Conservation (phyloP, 768 basidiomycete species). For the Lactifluus echinatus region DNA sequence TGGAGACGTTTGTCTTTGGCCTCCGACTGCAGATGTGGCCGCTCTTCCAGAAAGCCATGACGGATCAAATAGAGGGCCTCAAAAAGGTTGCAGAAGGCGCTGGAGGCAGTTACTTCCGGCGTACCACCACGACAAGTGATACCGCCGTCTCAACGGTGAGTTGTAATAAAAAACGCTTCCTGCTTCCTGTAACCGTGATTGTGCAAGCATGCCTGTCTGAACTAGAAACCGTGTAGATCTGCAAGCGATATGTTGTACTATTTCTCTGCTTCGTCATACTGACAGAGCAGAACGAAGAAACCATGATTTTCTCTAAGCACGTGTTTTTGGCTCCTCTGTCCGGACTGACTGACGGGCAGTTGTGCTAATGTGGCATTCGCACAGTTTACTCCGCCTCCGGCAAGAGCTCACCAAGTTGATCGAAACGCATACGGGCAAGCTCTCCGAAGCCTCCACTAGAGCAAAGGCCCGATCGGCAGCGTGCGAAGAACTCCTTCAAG, state of each 20-base stretch:
- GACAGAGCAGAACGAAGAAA: constrained; percentile 79
- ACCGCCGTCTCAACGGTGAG: constrained; percentile 52
- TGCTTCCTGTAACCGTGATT: neutral
- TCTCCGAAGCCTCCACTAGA: constrained; percentile 48
- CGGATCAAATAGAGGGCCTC: constrained; percentile 71
- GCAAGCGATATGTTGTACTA: constrained; percentile 64
- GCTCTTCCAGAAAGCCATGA: constrained; percentile 82
- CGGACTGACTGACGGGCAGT: neutral
- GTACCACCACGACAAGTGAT: constrained; percentile 58
- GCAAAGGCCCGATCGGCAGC: constrained; percentile 63
- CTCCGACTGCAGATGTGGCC: constrained; percentile 90
- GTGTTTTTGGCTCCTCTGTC: constrained; percentile 27
- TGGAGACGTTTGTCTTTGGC: constrained; percentile 73
- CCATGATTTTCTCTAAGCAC: constrained; percentile 98
- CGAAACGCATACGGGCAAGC: constrained; percentile 58
- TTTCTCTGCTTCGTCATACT: constrained; percentile 80
- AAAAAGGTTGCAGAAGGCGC: constrained; percentile 77
- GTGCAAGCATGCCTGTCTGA: constrained; percentile 18
- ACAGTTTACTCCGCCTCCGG: constrained; percentile 74
- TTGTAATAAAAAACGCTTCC: constrained; percentile 8
- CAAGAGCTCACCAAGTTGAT: constrained; percentile 77
- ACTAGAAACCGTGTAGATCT: constrained; percentile 38
- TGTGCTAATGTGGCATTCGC: neutral
- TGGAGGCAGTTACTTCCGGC: constrained; percentile 51
- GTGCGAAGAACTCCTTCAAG: constrained; percentile 70